Conservation (phyloP, 78 protist species). For the Emiliania huxleyi region DNA sequence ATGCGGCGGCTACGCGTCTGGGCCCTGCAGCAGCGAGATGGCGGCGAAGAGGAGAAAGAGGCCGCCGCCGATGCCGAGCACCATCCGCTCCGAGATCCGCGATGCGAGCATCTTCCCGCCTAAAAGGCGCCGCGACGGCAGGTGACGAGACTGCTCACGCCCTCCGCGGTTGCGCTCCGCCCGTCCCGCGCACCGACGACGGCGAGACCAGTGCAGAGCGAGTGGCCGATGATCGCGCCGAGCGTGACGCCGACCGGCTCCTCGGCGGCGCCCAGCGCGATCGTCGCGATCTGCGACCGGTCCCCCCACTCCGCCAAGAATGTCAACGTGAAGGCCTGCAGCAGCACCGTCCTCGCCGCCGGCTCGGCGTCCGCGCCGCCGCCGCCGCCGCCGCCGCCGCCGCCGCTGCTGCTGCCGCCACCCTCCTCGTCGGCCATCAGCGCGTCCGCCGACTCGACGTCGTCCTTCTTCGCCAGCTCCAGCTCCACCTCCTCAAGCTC, state of each 20-base stretch:
- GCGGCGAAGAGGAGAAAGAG: slow-evolving; percentile 43
- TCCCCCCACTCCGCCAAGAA: slow-evolving; percentile 90
- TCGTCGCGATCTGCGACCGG: slow-evolving; percentile 71
- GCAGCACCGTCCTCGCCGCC: neutral
- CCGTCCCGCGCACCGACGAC: too few relatives aligned
- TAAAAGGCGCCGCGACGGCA: too few relatives aligned
- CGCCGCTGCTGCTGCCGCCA: neutral
- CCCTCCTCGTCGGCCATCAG: neutral
- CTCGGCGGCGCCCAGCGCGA: slow-evolving; percentile 41
- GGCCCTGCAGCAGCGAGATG: neutral
- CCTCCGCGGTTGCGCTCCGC: too few relatives aligned
- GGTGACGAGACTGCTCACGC: too few relatives aligned
- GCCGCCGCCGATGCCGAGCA: slow-evolving; percentile 33
- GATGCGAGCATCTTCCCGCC: slow-evolving; percentile 58
- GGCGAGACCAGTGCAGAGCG: slow-evolving; percentile 77
- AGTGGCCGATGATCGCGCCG: slow-evolving; percentile 77
- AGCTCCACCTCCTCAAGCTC: slow-evolving; percentile 29
- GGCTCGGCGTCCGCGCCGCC: neutral
- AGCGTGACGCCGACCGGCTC: slow-evolving; percentile 69
- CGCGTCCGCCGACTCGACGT: neutral
- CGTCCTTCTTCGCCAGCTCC: slow-evolving; percentile 7
- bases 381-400: too few relatives aligned
- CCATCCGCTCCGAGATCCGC: slow-evolving; percentile 53
- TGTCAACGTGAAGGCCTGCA: slow-evolving; percentile 68
- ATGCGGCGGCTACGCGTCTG: too few relatives aligned